Evolutionary conservation across 2,329 filamentous ascomycete genomes (phyloP).

Genomic region (Dactylellina sp.): DNA sequence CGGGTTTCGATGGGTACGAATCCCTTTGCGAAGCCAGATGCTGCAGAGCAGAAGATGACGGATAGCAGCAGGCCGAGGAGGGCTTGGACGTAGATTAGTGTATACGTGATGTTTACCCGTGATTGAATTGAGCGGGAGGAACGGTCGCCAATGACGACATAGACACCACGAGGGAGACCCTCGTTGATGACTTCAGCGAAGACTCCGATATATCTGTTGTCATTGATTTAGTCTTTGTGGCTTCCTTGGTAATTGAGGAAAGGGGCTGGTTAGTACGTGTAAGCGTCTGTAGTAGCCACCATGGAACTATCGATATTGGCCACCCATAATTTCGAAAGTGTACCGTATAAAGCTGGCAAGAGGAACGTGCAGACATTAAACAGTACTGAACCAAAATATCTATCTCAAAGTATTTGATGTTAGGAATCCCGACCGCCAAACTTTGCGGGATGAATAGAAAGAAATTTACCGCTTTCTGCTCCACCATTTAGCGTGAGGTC

Average conservation of each 20-base stretch:
- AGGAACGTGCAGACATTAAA: conserved; percentile 75
- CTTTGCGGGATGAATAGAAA: neutral
- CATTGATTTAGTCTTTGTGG: neutral
- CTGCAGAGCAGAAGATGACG: conserved; percentile 70
- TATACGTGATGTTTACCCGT: conserved; percentile 73
- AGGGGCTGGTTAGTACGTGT: too few relatives aligned
- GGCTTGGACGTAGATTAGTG: conserved; percentile 72
- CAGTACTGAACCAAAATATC: conserved; percentile 70
- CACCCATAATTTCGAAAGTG: conserved; percentile 77
- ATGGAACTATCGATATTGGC: conserved; percentile 74
- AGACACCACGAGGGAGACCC: conserved; percentile 76
- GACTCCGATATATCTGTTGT: conserved; percentile 73
- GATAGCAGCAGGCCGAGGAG: conserved; percentile 72
- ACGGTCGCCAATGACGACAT: conserved; percentile 76
- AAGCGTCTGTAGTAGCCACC: conserved; percentile 73
- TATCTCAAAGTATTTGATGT: conserved; percentile 2
- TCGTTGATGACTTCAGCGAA: conserved; percentile 78
- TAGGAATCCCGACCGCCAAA: neutral
- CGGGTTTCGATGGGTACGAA: conserved; percentile 75
- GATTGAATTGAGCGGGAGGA: conserved; percentile 67
- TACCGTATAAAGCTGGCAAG: conserved; percentile 75
- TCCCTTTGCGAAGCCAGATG: conserved; percentile 69
- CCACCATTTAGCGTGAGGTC: conserved; percentile 20
- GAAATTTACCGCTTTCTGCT: conserved; percentile 24
- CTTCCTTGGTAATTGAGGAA: too few relatives aligned